Percentiles rank a stretch among this genome's conserved stretches.
phyloP scores from a whole-genome alignment of 1,284 basidiomycete species.

The Fomitopsis pinicola region DNA sequence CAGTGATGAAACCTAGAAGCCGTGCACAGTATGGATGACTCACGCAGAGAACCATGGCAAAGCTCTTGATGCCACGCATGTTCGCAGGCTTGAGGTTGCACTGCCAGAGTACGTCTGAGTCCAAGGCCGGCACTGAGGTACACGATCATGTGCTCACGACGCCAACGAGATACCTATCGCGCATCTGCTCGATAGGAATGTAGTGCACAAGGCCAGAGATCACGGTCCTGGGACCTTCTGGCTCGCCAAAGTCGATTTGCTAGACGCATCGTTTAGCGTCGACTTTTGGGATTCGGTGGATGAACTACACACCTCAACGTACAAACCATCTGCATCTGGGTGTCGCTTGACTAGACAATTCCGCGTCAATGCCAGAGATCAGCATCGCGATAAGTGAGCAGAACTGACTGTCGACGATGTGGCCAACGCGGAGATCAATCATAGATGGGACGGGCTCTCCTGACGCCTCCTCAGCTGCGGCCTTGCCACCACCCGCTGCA shows the following conservation, averaged over 20 bases:
- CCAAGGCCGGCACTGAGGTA: neutral
- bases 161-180: conserved; percentile 79
- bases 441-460: conserved; percentile 85
- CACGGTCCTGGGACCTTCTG: conserved; percentile 88
- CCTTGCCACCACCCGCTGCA: conserved; percentile 32
- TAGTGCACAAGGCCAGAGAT: conserved; percentile 95
- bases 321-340: conserved; percentile 91
- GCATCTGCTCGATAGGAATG: conserved; percentile 92
- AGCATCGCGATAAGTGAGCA: neutral
- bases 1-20: neutral
- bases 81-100: conserved; percentile 94
- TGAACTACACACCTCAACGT: conserved; percentile 67
- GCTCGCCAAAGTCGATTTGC: conserved; percentile 95
- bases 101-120: conserved; percentile 30
- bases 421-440: conserved; percentile 91
- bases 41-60: conserved; percentile 93
- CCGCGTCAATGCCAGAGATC: neutral
- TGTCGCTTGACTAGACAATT: conserved; percentile 75
- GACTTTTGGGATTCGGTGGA: neutral
- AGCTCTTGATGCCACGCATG: conserved; percentile 96
- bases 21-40: conserved; percentile 19
- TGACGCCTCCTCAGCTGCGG: conserved; percentile 50
- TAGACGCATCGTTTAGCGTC: conserved; percentile 25
- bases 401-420: conserved; percentile 79
- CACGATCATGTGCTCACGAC: conserved; percentile 51